Percentiles rank a stretch among this genome's conserved stretches.
Conservation (phyloP, 208 protist species). For the Strigomonas oncopelti region DNA sequence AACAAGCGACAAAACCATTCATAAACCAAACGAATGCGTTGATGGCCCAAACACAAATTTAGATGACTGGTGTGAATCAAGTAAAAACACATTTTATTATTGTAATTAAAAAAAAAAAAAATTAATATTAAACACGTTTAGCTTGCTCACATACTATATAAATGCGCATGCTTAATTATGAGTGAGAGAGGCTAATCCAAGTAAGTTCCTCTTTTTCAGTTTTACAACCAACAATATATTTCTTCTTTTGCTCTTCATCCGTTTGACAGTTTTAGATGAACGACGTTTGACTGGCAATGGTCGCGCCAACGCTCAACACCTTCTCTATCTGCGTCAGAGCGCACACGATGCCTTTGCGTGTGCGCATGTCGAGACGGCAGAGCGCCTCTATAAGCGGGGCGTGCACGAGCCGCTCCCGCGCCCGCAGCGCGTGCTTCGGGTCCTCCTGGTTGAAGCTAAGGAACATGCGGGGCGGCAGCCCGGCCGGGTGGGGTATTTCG, state of each 20-base stretch:
- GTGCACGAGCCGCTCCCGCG: conserved; percentile 62
- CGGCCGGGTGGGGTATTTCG: conserved; percentile 56
- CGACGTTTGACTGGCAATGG: conserved; percentile 45
- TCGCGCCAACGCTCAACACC: conserved; percentile 57
- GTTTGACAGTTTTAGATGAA: conserved; percentile 40
- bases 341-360: conserved; percentile 57
- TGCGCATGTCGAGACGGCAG: conserved; percentile 49
- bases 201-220: background rate
- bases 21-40: background rate
- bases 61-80: conserved; percentile 4
- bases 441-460: conserved; percentile 62
- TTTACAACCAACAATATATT: too few relatives aligned
- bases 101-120: conserved; percentile 8
- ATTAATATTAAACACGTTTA: background rate
- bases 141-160: conserved; percentile 4
- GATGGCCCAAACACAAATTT: background rate
- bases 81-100: background rate
- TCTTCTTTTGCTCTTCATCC: too few relatives aligned
- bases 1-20: too few relatives aligned
- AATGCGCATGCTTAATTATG: too few relatives aligned
- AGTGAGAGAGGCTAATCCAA: too few relatives aligned
- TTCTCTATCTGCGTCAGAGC: conserved; percentile 74
- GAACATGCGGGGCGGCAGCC: conserved; percentile 76
- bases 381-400: conserved; percentile 49
- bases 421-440: conserved; percentile 37